A percentile compares a stretch with the other conserved stretches of the same genome.
Evolutionary conservation across 2,329 filamentous ascomycete species (phyloP).

Genomic region (Talaromyces marneffei): DNA sequence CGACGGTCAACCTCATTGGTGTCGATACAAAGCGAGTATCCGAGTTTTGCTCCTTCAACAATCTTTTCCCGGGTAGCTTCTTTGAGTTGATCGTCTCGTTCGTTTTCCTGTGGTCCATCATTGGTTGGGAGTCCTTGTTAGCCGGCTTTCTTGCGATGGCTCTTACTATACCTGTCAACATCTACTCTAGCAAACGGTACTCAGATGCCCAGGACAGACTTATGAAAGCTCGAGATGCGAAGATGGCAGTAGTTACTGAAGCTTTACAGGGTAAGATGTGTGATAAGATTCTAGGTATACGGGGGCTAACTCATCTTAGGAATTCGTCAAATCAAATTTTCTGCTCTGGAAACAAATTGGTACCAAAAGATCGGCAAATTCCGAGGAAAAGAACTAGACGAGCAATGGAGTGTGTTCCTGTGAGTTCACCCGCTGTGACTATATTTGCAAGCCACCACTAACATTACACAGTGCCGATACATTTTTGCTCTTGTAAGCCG

Average conservation of each 20-base stretch:
- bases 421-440: constrained; percentile 51
- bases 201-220: constrained; percentile 59
- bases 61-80: constrained; percentile 57
- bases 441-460: neutral
- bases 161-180: constrained; percentile 62
- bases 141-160: constrained; percentile 61
- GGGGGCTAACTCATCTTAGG: constrained; percentile 26
- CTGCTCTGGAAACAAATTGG: constrained; percentile 69
- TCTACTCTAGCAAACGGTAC: constrained; percentile 60
- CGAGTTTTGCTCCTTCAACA: constrained; percentile 62
- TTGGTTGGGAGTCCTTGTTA: constrained; percentile 65
- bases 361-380: constrained; percentile 61
- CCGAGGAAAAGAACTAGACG: constrained; percentile 60
- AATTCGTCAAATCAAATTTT: constrained; percentile 81
- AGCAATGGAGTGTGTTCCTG: constrained; percentile 61
- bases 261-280: constrained; percentile 59
- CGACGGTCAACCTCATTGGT: constrained; percentile 71
- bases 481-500: constrained; percentile 6
- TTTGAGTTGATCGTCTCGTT: constrained; percentile 63
- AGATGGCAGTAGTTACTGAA: constrained; percentile 70
- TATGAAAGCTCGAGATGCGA: constrained; percentile 71
- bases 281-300: neutral
- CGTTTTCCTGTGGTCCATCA: constrained; percentile 57
- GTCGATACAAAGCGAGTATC: constrained; percentile 66
- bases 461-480: constrained; percentile 4